phyloP scores from a whole-genome alignment of 257 asterid species.

The Gentiana straminea region DNA sequence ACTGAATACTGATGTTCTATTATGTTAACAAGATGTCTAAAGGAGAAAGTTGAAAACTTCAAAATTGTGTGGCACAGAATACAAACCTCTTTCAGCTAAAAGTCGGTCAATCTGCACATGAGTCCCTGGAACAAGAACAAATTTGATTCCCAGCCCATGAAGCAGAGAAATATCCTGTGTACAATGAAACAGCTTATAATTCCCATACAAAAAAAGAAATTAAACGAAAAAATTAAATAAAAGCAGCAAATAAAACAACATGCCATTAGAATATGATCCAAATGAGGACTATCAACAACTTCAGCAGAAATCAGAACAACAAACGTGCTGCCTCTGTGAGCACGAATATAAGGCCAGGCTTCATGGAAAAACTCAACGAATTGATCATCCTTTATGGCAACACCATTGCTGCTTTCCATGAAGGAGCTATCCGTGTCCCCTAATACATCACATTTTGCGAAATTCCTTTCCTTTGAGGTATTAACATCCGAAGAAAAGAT shows the following conservation, averaged over 20 bases:
- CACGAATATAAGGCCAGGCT: slow-evolving; percentile 83
- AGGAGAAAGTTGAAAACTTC: background rate
- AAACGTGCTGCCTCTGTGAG: slow-evolving; percentile 92
- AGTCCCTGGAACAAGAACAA: slow-evolving; percentile 93
- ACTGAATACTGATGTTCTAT: no score
- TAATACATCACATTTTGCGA: slow-evolving; percentile 16
- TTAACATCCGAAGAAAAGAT: slow-evolving; percentile 4
- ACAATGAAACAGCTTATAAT: no score
- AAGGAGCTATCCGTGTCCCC: slow-evolving; percentile 35
- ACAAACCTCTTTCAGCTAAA: slow-evolving; percentile 62
- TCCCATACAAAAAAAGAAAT: background rate
- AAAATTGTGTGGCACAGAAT: background rate
- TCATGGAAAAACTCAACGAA: slow-evolving; percentile 81
- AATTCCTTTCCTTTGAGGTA: slow-evolving; percentile 16
- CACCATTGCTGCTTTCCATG: slow-evolving; percentile 10
- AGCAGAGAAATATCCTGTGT: slow-evolving; percentile 85
- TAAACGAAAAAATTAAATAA: background rate
- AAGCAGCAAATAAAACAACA: slow-evolving; percentile 11
- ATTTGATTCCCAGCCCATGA: slow-evolving; percentile 89
- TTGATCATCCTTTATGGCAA: slow-evolving; percentile 41
- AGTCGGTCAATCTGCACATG: slow-evolving; percentile 86
- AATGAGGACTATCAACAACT: slow-evolving; percentile 60
- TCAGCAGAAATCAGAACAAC: slow-evolving; percentile 81
- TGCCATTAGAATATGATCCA: slow-evolving; percentile 79
- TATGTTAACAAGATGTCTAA: no score